These are phyloP conservation scores for Apiospora sp. DNA, from an alignment of 2,329 filamentous ascomycete genomes.

Conservation along the genomic window DNA sequence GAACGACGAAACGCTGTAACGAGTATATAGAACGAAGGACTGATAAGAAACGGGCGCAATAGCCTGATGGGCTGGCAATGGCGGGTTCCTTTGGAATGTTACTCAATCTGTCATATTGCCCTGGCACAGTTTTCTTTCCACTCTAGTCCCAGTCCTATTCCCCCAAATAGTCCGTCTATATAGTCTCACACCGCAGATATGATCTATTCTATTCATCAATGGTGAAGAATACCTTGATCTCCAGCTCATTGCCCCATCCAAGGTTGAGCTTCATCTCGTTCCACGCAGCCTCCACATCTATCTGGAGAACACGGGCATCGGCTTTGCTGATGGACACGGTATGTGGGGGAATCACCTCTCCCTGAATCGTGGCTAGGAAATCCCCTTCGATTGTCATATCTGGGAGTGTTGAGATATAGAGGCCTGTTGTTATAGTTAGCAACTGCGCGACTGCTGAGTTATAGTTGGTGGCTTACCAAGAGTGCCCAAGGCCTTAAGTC, in stretches of 20 bases:
- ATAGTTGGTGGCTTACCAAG: slow-evolving; percentile 59
- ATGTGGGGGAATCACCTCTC: slow-evolving; percentile 70
- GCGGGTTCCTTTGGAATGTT: background rate
- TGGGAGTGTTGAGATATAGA: slow-evolving; percentile 79
- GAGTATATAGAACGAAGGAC: background rate
- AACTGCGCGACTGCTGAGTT: background rate
- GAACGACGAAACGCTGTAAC: background rate
- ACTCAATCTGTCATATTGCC: slow-evolving; percentile 1
- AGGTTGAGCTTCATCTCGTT: slow-evolving; percentile 72
- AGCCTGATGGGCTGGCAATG: background rate
- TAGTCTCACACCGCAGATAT: background rate
- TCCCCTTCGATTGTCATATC: slow-evolving; percentile 66
- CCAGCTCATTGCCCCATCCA: slow-evolving; percentile 83
- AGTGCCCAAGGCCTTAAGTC: slow-evolving; percentile 80
- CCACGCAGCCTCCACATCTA: slow-evolving; percentile 84
- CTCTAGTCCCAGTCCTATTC: too few species aligned
- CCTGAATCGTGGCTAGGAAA: slow-evolving; percentile 79
- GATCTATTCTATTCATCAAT: slow-evolving; percentile 42
- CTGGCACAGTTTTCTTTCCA: background rate
- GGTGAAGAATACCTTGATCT: slow-evolving; percentile 68
- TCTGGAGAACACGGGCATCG: slow-evolving; percentile 71
- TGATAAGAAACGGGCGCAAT: background rate
- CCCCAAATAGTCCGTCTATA: background rate
- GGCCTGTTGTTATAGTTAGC: slow-evolving; percentile 52
- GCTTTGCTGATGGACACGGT: slow-evolving; percentile 66